Percentiles rank a stretch among this genome's conserved stretches.
Evolutionary conservation across 1,139 yeast genomes (phyloP).

Genomic region (Diutina pseudorugosa): DNA sequence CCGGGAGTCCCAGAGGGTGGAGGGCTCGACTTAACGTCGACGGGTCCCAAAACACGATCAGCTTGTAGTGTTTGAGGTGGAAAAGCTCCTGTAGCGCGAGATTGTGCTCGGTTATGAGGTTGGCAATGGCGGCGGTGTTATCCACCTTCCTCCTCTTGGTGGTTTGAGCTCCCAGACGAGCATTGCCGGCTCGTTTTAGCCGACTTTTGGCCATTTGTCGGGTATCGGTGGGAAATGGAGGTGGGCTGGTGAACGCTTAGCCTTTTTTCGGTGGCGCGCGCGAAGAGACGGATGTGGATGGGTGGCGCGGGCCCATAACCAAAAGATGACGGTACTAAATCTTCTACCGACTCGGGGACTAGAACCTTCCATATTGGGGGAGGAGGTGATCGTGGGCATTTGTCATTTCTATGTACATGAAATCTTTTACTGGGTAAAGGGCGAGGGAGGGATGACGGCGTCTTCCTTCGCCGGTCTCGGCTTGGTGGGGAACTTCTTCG

Average conservation of each 20-base stretch:
- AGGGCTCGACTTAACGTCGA: conserved; percentile 23
- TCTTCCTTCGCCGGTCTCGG: neutral
- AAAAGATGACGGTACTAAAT: no score
- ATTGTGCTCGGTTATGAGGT: conserved; percentile 34
- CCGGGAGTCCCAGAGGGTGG: conserved; percentile 19
- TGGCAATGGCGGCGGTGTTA: conserved; percentile 11
- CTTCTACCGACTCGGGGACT: no score
- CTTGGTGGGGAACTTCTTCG: conserved; percentile 26
- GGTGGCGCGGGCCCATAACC: neutral
- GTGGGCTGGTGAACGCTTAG: neutral
- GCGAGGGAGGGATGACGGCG: neutral
- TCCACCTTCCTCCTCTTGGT: conserved; percentile 1
- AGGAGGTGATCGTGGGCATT: neutral
- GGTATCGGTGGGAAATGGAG: neutral
- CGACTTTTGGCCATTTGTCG: neutral
- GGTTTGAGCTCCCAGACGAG: neutral
- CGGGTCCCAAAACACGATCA: conserved; percentile 53
- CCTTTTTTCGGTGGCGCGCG: conserved; percentile 4
- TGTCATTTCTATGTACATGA: neutral
- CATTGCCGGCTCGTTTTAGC: neutral
- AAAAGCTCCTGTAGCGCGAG: conserved; percentile 36
- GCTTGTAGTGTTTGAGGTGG: conserved; percentile 46
- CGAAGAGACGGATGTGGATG: neutral
- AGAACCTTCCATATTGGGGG: no score
- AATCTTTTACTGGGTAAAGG: neutral